These are phyloP conservation scores for Fusarium pseudocircinatum DNA, from an alignment of 2,329 filamentous ascomycete species.

Conservation along the genomic window DNA sequence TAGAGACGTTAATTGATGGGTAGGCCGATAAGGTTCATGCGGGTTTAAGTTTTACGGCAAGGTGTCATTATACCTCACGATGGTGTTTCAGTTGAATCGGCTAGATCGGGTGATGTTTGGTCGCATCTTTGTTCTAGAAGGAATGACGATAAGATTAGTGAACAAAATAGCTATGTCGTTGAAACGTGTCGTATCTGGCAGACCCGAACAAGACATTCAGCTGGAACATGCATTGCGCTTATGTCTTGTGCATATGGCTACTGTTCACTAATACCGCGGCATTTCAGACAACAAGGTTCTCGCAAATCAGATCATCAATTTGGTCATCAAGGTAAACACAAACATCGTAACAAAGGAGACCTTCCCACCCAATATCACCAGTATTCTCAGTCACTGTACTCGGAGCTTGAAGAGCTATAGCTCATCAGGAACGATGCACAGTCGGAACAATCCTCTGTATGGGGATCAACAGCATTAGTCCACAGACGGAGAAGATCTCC, in stretches of 20 bases:
- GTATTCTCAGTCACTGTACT: neutral
- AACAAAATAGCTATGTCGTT: fast-evolving
- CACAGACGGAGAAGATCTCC: neutral
- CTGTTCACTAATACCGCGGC: neutral
- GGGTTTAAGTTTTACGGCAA: neutral
- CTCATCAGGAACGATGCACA: neutral
- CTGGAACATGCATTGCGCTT: neutral
- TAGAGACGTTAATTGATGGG: neutral
- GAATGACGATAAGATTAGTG: neutral
- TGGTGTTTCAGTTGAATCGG: neutral
- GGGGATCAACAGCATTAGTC: constrained; percentile 6
- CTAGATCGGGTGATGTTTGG: neutral
- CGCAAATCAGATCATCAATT: neutral
- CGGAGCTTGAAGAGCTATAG: neutral
- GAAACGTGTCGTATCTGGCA: fast-evolving
- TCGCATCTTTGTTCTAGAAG: neutral
- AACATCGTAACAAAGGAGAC: neutral
- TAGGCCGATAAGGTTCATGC: neutral
- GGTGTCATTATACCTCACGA: neutral
- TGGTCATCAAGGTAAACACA: neutral
- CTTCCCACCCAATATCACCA: no score
- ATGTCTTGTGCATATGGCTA: neutral
- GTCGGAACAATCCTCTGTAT: neutral
- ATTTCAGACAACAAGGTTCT: neutral
- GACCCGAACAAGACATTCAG: no score